Conservation (phyloP, 495 filamentous ascomycete genomes). For the Lasiosphaeria miniovina region DNA sequence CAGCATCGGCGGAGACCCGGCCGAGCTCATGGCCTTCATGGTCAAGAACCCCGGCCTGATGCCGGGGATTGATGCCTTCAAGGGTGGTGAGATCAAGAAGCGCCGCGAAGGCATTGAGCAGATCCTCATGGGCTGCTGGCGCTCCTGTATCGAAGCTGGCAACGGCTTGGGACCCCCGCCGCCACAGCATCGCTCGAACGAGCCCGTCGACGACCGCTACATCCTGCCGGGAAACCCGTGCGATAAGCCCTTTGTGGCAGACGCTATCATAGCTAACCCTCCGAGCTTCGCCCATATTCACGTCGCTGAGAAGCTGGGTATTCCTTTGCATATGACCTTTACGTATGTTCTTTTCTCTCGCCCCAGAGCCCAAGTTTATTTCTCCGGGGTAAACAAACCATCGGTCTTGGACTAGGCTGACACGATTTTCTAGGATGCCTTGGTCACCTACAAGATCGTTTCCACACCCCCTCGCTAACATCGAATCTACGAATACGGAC, state of each 20-base stretch:
- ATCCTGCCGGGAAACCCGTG: conserved; percentile 16
- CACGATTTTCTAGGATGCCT: conserved; percentile 36
- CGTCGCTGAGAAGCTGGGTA: conserved; percentile 61
- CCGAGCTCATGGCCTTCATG: conserved; percentile 78
- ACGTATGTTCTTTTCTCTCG: conserved; percentile 20
- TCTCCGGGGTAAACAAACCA: not conserved
- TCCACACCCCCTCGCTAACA: conserved; percentile 68
- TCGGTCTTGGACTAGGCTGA: not conserved
- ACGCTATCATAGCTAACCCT: conserved; percentile 70
- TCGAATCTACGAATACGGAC: conserved; percentile 58
- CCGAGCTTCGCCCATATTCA: conserved; percentile 66
- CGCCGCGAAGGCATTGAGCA: conserved; percentile 59
- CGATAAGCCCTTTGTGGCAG: conserved; percentile 58
- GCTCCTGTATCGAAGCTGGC: conserved; percentile 56
- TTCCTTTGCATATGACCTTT: conserved; percentile 67
- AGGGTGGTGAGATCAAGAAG: conserved; percentile 60
- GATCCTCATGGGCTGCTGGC: conserved; percentile 62
- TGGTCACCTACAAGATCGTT: conserved; percentile 64
- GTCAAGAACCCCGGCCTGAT: conserved; percentile 75
- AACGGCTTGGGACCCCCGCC: conserved; percentile 30
- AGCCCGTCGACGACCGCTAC: conserved; percentile 22
- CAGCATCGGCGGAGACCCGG: conserved; percentile 66
- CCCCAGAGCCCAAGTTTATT: not conserved
- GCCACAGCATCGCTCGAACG: conserved; percentile 11
- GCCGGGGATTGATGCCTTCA: conserved; percentile 60